Percentiles rank a stretch among this genome's conserved stretches.
phyloP scores from a whole-genome alignment of 2,329 filamentous ascomycete species.

The Ascosphaera pollenicola region DNA sequence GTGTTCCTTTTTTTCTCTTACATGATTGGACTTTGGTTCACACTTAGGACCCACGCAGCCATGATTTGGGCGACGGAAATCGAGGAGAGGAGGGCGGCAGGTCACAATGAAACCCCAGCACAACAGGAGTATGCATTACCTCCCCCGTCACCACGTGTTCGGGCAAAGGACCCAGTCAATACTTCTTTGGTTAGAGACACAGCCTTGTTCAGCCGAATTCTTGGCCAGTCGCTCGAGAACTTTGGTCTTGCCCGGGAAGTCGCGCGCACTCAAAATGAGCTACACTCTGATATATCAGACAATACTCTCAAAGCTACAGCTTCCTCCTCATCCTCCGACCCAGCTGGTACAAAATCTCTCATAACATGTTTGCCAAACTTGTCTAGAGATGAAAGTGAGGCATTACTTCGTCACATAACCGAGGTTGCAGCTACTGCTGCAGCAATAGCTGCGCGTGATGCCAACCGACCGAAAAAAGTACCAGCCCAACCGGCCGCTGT shows the following conservation, averaged over 20 bases:
- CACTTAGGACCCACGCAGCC: conserved; percentile 80
- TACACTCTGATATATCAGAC: conserved; percentile 20
- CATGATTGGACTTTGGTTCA: conserved; percentile 85
- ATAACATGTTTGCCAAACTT: conserved; percentile 33
- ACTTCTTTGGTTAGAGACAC: conserved; percentile 38
- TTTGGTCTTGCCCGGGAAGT: conserved; percentile 37
- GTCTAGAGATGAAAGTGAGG: conserved; percentile 60
- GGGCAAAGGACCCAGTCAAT: conserved; percentile 4
- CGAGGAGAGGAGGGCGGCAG: conserved; percentile 43
- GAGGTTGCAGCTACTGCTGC: conserved; percentile 88
- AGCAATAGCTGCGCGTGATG: conserved; percentile 65
- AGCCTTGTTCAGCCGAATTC: conserved; percentile 75
- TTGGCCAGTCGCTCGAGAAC: conserved; percentile 74
- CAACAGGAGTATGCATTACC: background rate
- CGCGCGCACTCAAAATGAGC: too few species aligned
- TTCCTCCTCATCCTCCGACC: background rate
- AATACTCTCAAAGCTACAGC: background rate
- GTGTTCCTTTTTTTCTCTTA: conserved; percentile 78
- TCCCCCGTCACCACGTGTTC: background rate
- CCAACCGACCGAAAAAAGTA: conserved; percentile 30
- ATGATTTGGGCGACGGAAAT: conserved; percentile 85
- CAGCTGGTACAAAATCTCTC: background rate
- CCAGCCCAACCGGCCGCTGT: conserved; percentile 16
- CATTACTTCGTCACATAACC: conserved; percentile 64
- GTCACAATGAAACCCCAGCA: background rate